Percentiles rank a stretch among this genome's conserved stretches.
Evolutionary conservation across 768 basidiomycete species (phyloP).

Genomic region (Auricularia heimuer): DNA sequence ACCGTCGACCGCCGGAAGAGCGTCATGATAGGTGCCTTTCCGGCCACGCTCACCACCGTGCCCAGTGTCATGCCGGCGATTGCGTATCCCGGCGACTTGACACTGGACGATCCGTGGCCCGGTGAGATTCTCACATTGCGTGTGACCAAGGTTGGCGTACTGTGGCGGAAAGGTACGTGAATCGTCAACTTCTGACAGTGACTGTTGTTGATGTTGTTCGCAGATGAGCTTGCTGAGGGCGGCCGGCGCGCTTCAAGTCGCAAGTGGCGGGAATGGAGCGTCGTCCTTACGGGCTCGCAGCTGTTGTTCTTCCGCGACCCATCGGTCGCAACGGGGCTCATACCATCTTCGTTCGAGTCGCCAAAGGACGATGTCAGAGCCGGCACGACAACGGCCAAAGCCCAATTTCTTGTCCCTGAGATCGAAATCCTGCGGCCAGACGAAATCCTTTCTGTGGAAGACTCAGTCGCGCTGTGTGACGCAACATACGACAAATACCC

Average conservation of each 20-base stretch:
- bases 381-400: not conserved
- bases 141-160: conserved; percentile 69
- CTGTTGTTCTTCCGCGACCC: conserved; percentile 81
- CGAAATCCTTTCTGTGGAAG: conserved; percentile 69
- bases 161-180: conserved; percentile 55
- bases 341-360: conserved; percentile 15
- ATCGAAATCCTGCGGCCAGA: conserved; percentile 60
- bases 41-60: conserved; percentile 10
- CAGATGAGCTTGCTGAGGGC: conserved; percentile 55
- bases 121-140: conserved; percentile 32
- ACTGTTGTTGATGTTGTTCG: conserved; percentile 23
- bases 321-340: conserved; percentile 41
- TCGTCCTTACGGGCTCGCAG: conserved; percentile 82
- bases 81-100: conserved; percentile 6
- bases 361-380: not conserved
- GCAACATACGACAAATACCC: conserved; percentile 63
- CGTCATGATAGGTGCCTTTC: conserved; percentile 16
- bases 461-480: conserved; percentile 75
- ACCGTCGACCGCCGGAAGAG: conserved; percentile 2
- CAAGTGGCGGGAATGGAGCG: conserved; percentile 84
- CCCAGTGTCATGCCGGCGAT: conserved; percentile 14
- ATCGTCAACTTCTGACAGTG: not conserved
- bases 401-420: conserved; percentile 28
- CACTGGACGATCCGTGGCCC: not conserved
- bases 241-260: conserved; percentile 66